Evolutionary conservation across 129 eudicot genomes (phyloP).

Genomic region (Glebionis coronaria): DNA sequence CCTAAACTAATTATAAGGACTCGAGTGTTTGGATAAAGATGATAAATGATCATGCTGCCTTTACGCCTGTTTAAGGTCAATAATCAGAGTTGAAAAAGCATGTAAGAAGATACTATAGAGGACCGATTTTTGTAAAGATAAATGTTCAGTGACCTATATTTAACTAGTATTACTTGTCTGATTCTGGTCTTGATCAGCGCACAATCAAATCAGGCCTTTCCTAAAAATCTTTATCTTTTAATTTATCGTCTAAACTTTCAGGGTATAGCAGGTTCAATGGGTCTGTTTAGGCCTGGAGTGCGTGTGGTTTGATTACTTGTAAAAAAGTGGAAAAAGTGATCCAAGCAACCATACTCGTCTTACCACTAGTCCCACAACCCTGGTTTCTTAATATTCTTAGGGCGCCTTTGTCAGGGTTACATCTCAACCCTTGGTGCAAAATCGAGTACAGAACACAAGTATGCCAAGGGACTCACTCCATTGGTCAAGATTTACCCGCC

Average conservation of each 20-base stretch:
- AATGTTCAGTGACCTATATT: neutral
- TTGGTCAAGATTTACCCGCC: slow-evolving; percentile 14
- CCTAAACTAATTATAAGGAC: neutral
- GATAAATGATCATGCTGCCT: neutral
- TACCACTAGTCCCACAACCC: neutral
- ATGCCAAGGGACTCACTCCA: slow-evolving; percentile 13
- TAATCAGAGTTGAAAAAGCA: neutral
- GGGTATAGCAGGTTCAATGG: slow-evolving; percentile 19
- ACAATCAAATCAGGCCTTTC: neutral
- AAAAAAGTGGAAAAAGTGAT: neutral
- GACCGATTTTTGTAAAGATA: neutral
- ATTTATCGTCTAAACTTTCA: neutral
- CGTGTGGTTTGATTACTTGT: neutral
- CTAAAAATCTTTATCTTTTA: neutral
- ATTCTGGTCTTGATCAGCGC: neutral
- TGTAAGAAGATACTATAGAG: neutral
- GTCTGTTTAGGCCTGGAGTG: slow-evolving; percentile 5
- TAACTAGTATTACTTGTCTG: neutral
- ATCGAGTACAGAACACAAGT: slow-evolving; percentile 5
- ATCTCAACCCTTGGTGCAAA: slow-evolving; percentile 18
- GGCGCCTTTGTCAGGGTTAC: slow-evolving; percentile 20
- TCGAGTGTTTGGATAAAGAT: slow-evolving; percentile 3
- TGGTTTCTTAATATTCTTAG: neutral
- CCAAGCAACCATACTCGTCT: neutral
- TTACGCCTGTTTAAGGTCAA: neutral